Percentiles rank a stretch among this genome's conserved stretches.
Conservation (phyloP, 2,329 filamentous ascomycete genomes). For the Scedosporium boydii region DNA sequence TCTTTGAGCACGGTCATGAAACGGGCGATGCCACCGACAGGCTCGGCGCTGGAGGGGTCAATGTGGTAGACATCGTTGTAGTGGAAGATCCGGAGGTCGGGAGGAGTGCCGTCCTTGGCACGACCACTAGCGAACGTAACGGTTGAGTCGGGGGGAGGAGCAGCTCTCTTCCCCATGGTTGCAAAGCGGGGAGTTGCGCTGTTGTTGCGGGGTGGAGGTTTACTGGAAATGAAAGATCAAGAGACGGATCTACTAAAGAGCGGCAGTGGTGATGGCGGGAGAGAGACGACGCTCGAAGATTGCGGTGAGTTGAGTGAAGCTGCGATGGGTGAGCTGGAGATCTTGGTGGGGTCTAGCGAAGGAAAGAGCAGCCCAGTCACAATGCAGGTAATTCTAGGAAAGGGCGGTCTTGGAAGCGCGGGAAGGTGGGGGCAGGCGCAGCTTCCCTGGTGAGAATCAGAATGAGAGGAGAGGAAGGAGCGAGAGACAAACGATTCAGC, state of each 20-base stretch:
- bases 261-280: too few species aligned
- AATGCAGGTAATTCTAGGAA: too few species aligned
- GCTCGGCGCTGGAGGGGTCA: constrained; percentile 65
- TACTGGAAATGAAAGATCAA: too few species aligned
- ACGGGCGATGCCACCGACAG: constrained; percentile 69
- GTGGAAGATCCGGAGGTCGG: constrained; percentile 74
- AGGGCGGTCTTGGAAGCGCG: too few species aligned
- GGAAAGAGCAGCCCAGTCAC: too few species aligned
- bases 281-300: too few species aligned
- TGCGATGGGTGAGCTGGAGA: too few species aligned
- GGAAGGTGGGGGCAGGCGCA: too few species aligned
- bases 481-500: not conserved
- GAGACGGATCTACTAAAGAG: too few species aligned
- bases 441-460: not conserved
- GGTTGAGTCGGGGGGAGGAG: not conserved
- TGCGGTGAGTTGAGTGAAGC: too few species aligned
- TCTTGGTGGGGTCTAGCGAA: too few species aligned
- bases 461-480: not conserved
- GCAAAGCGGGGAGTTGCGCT: not conserved
- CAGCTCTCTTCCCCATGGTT: not conserved
- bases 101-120: constrained; percentile 22
- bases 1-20: constrained; percentile 72
- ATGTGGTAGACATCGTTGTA: constrained; percentile 95
- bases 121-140: constrained; percentile 11
- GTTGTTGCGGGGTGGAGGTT: not conserved